phyloP scores from a whole-genome alignment of 805 yeast species.

The Starmerella vitae region DNA sequence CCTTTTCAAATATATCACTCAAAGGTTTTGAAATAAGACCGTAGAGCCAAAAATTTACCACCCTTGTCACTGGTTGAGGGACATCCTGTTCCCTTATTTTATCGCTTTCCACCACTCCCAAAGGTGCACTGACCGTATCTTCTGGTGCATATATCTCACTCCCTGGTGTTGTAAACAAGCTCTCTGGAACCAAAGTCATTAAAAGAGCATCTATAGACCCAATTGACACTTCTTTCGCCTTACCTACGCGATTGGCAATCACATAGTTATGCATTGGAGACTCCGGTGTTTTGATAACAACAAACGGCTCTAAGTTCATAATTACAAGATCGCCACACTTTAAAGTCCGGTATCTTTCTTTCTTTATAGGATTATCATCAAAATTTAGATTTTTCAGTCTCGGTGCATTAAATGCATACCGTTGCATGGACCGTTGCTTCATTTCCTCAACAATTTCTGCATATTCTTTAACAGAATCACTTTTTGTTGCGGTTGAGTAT shows the following conservation, averaged over 20 bases:
- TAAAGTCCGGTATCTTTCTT: slow-evolving; percentile 1
- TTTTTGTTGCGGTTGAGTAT: neutral
- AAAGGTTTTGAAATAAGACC: slow-evolving; percentile 5
- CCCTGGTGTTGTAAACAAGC: neutral
- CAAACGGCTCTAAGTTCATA: slow-evolving; percentile 8
- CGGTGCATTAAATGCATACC: neutral
- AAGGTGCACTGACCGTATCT: slow-evolving; percentile 1
- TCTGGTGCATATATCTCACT: slow-evolving; percentile 2
- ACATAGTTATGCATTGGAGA: slow-evolving; percentile 4
- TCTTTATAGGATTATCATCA: neutral
- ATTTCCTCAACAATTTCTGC: neutral
- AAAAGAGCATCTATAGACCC: slow-evolving; percentile 10
- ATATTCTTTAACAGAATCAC: neutral
- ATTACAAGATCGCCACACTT: slow-evolving; percentile 14
- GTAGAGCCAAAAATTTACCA: slow-evolving; percentile 6
- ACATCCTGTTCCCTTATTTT: neutral
- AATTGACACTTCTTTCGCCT: slow-evolving; percentile 2
- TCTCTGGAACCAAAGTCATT: slow-evolving; percentile 4
- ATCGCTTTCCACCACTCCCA: neutral
- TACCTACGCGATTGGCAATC: slow-evolving; percentile 10
- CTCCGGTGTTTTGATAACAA: slow-evolving; percentile 9
- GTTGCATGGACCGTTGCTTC: neutral
- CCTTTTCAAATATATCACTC: slow-evolving; percentile 2
- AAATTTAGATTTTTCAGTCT: neutral
- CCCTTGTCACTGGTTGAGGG: slow-evolving; percentile 2